Base-by-base conservation (phyloP, 768 basidiomycete genomes). In the Termitomyces sp. region DNA sequence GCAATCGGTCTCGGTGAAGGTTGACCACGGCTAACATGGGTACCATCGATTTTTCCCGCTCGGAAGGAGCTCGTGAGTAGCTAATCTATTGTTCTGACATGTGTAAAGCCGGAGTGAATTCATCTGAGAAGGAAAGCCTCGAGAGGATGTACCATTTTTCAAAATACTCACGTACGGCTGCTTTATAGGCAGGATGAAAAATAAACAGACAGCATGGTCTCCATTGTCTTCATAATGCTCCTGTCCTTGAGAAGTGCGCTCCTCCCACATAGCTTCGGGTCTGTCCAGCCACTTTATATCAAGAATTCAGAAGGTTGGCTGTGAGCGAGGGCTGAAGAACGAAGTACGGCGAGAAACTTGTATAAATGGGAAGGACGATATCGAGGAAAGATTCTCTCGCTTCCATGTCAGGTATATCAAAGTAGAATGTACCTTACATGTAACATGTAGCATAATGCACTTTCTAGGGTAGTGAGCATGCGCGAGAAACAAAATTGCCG, bases 181-280 rank as follows among this genome's bases (percentile, higher is more conserved):
- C 5, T 47, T 33, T 40, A 14, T 5, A 10, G 16, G 32, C 26
- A 32, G 32, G 32, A 56, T 50, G 55, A 56, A n/a, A 32, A 35
- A 40, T 43, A 20, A n/a, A 70, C 76, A 56, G 64, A 80, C 66
- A 82, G 80, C 80, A 82, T 81, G 3, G 79, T 83, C 18, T 74
- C 77, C 80, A 81, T 80, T 18, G 80, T 82, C 59, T 77, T 77
- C 2, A 78, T 79, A 4, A 82, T 79, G 60, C 79, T 81, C 49
- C 79, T 68, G 16, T 69, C 69, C 50, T 74, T 75, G 60, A 85
- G 61, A 78, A 83, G 76, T 77, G 60, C 84, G 84, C 58, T 83
- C 81, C 12, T 84, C 82, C 83, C 83, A 84, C 35, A 84, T 79
- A n/a, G 75, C 77, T 64, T 84, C 84, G 83, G 69, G 65, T 84